Conservation (phyloP, 805 yeast genomes). For the Millerago galiae region DNA sequence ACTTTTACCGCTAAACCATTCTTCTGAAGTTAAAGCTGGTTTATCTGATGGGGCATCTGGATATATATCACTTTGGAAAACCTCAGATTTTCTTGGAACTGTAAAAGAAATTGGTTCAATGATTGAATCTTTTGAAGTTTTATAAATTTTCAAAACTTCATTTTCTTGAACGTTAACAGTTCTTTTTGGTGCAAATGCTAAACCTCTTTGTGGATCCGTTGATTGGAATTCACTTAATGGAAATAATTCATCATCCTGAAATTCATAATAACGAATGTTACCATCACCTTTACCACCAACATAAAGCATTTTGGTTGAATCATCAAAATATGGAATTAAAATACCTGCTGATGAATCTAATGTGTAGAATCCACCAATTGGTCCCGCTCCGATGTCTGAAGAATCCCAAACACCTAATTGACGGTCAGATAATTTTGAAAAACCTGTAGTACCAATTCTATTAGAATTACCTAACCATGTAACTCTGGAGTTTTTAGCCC, state of each 20-base stretch:
- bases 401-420: conserved; percentile 95
- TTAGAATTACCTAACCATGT: conserved; percentile 87
- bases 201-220: conserved; percentile 91
- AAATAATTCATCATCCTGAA: conserved; percentile 72
- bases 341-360: conserved; percentile 92
- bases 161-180: conserved; percentile 73
- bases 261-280: conserved; percentile 90
- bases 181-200: conserved; percentile 83
- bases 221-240: conserved; percentile 88
- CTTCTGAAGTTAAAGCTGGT: conserved; percentile 74
- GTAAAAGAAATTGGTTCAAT: conserved; percentile 90
- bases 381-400: conserved; percentile 64
- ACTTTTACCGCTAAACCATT: conserved; percentile 73
- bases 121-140: conserved; percentile 76
- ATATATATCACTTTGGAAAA: conserved; percentile 86
- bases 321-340: conserved; percentile 86
- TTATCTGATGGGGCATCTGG: conserved; percentile 82
- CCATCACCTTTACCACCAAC: conserved; percentile 98
- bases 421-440: conserved; percentile 86
- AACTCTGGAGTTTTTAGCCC: conserved; percentile 86
- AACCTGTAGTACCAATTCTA: conserved; percentile 89
- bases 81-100: conserved; percentile 92
- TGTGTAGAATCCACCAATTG: conserved; percentile 81
- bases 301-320: conserved; percentile 69
- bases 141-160: conserved; percentile 77